These are phyloP conservation scores for Centella asiatica DNA, from an alignment of 129 eudicot species.

Conservation along the genomic window DNA sequence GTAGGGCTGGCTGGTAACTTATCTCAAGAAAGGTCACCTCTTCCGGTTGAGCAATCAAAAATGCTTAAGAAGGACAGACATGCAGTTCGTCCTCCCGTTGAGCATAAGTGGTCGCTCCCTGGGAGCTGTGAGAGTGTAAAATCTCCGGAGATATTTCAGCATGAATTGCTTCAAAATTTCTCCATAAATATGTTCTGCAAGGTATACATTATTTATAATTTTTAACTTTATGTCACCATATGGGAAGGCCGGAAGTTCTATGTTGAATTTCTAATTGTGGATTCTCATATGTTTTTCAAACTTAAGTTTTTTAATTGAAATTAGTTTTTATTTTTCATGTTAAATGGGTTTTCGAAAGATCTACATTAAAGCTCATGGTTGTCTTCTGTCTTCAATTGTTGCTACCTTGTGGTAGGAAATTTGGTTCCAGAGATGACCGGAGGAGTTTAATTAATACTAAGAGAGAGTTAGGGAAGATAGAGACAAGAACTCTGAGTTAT, in stretches of 20 bases:
- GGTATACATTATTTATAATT: constrained; percentile 26
- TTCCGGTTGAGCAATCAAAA: constrained; percentile 50
- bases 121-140: constrained; percentile 33
- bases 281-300: too few species aligned
- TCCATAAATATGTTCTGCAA: constrained; percentile 94
- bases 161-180: constrained; percentile 90
- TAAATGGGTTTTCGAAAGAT: too few species aligned
- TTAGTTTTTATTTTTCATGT: too few species aligned
- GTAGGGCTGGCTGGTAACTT: constrained; percentile 69
- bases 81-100: constrained; percentile 93
- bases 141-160: constrained; percentile 95
- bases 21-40: constrained; percentile 59
- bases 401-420: too few species aligned
- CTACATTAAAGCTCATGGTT: too few species aligned
- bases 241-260: background rate
- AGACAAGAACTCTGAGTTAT: too few species aligned
- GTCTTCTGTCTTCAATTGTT: too few species aligned
- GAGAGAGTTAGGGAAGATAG: too few species aligned
- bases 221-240: background rate
- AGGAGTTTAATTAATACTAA: too few species aligned
- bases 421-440: too few species aligned
- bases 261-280: background rate
- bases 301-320: too few species aligned
- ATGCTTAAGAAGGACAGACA: constrained; percentile 62
- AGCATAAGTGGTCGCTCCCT: constrained; percentile 91